Conservation (phyloP, 352 stramenopile genomes). For the Aphanomyces astaci region DNA sequence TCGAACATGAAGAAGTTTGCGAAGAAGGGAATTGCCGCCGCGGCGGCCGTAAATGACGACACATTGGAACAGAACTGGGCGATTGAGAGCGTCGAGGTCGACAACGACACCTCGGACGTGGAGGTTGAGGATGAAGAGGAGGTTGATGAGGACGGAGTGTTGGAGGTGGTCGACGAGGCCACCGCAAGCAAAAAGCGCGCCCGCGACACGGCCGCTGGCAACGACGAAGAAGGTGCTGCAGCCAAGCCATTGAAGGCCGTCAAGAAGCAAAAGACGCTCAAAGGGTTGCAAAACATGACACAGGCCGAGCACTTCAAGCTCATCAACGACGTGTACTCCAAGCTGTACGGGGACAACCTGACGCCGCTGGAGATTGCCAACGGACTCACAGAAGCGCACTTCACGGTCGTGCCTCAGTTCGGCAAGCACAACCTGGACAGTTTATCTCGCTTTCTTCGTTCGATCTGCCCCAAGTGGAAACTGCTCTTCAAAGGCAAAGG, state of each 20-base stretch:
- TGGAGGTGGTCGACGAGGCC: conserved; percentile 21
- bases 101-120: conserved; percentile 6
- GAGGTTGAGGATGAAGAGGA: conserved; percentile 21
- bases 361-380: conserved; percentile 75
- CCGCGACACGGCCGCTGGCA: conserved; percentile 40
- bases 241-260: conserved; percentile 9
- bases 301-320: conserved; percentile 70
- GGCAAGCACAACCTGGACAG: conserved; percentile 75
- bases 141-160: conserved; percentile 5
- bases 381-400: conserved; percentile 68
- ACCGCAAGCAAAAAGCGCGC: conserved; percentile 37
- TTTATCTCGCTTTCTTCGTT: conserved; percentile 63
- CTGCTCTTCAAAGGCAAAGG: conserved; percentile 63
- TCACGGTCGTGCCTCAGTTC: conserved; percentile 46
- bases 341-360: conserved; percentile 67
- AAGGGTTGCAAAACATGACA: conserved; percentile 75
- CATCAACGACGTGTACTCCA: conserved; percentile 68
- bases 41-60: conserved; percentile 57
- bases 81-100: conserved; percentile 7
- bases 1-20: neutral
- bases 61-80: conserved; percentile 66
- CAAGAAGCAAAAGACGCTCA: conserved; percentile 34
- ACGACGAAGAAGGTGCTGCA: conserved; percentile 4
- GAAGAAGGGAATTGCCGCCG: neutral
- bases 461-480: conserved; percentile 67